Conservation (phyloP, 345 rosid genomes). For the Firmiana major region DNA sequence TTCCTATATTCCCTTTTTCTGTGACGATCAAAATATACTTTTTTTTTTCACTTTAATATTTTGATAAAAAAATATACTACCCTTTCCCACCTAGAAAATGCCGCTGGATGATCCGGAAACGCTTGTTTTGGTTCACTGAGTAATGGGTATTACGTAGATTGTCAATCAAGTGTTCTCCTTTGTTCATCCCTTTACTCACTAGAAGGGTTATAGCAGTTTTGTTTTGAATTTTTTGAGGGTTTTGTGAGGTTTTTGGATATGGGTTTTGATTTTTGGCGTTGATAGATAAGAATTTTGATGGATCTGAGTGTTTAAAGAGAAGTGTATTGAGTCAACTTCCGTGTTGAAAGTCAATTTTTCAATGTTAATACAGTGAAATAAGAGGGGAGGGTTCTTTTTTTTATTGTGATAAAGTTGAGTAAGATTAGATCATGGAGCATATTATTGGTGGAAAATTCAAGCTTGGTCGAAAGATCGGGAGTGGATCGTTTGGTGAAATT, state of each 20-base stretch:
- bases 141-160: conserved; percentile 25
- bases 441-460: conserved; percentile 78
- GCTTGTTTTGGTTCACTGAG: conserved; percentile 1
- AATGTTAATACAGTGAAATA: background rate
- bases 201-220: background rate
- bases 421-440: conserved; percentile 47
- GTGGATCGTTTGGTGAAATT: conserved; percentile 94
- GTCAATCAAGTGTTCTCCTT: conserved; percentile 18
- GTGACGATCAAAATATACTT: background rate
- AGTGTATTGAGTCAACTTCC: conserved; percentile 18
- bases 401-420: conserved; percentile 1
- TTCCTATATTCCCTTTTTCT: background rate
- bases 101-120: conserved; percentile 11
- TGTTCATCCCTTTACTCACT: background rate
- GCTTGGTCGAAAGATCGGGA: conserved; percentile 95
- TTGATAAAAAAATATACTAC: no score
- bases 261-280: conserved; percentile 13
- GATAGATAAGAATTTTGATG: conserved; percentile 17
- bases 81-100: conserved; percentile 13
- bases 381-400: background rate
- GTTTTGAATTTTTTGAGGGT: background rate
- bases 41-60: background rate
- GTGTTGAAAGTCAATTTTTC: conserved; percentile 25
- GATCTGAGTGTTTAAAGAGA: conserved; percentile 24
- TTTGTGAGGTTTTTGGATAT: background rate